Conservation (phyloP, 805 yeast genomes). For the Candida pseudofarinosa region DNA sequence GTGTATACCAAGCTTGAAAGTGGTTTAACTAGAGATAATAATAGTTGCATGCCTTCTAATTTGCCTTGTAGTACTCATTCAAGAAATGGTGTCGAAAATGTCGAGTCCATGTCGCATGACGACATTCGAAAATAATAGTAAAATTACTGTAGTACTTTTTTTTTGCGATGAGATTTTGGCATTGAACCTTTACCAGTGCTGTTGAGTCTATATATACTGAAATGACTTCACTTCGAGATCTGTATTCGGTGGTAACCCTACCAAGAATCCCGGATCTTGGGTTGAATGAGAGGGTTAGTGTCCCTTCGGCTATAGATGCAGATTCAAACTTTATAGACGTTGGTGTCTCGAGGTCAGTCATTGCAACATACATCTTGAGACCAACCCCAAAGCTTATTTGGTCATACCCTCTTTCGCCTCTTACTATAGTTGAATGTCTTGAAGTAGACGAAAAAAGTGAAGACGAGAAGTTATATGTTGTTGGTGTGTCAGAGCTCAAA, state of each 20-base stretch:
- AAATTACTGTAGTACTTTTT: neutral
- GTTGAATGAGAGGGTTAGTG: constrained; percentile 19
- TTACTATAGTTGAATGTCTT: constrained; percentile 39
- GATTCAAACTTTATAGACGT: constrained; percentile 40
- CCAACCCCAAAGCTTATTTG: constrained; percentile 57
- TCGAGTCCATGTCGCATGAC: too few species aligned
- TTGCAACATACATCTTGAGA: constrained; percentile 47
- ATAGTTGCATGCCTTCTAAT: too few species aligned
- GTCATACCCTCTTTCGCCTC: constrained; percentile 52
- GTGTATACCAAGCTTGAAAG: too few species aligned
- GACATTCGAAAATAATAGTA: too few species aligned
- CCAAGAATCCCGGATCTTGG: constrained; percentile 30
- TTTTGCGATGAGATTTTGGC: neutral
- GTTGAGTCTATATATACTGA: neutral
- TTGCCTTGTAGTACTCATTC: too few species aligned
- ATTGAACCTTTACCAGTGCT: neutral
- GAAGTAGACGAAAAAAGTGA: constrained; percentile 17
- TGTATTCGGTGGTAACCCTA: constrained; percentile 28
- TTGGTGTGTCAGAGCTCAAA: constrained; percentile 38
- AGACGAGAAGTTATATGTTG: constrained; percentile 23
- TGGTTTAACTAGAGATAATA: too few species aligned
- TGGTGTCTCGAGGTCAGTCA: constrained; percentile 51
- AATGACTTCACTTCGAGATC: constrained; percentile 21
- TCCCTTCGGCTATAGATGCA: constrained; percentile 16
- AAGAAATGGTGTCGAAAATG: too few species aligned